Conservation (phyloP, 78 protist genomes). For the Isochrysis galbana region DNA sequence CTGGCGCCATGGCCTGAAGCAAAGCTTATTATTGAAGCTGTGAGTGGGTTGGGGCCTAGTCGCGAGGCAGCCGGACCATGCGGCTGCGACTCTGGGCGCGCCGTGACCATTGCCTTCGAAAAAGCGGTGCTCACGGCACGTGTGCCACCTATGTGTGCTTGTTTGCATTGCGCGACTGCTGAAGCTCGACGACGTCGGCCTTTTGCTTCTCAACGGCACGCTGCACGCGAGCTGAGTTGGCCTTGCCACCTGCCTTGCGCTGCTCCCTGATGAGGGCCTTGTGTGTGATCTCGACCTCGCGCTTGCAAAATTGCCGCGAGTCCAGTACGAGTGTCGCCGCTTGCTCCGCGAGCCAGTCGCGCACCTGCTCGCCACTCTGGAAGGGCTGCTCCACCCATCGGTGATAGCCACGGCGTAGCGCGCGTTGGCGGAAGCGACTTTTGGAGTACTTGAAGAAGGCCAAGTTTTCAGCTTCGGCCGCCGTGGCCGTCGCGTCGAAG, state of each 20-base stretch:
- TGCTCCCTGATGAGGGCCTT: background rate
- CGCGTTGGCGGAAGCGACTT: background rate
- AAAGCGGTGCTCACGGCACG: too few relatives aligned
- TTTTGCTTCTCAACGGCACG: too few relatives aligned
- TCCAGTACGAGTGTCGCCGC: background rate
- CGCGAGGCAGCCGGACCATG: too few relatives aligned
- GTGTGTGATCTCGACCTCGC: background rate
- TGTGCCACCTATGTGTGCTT: too few relatives aligned
- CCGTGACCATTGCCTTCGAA: too few relatives aligned
- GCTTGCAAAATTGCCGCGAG: background rate
- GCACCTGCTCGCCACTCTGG: background rate
- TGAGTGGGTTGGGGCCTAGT: too few relatives aligned
- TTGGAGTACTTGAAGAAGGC: background rate
- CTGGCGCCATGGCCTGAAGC: too few relatives aligned
- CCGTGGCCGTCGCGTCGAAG: background rate
- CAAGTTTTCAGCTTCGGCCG: background rate
- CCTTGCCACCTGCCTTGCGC: background rate
- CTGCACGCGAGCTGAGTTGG: background rate
- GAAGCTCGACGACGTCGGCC: too few relatives aligned
- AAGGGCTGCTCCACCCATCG: background rate
- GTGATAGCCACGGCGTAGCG: background rate
- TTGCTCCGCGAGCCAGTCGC: background rate
- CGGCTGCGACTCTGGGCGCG: too few relatives aligned
- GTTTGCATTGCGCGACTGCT: too few relatives aligned
- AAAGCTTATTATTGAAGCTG: too few relatives aligned